Evolutionary conservation across 2,329 filamentous ascomycete genomes (phyloP), one percentile per base, ranked within the genome.

Genomic region (Talaromyces sp.): DNA sequence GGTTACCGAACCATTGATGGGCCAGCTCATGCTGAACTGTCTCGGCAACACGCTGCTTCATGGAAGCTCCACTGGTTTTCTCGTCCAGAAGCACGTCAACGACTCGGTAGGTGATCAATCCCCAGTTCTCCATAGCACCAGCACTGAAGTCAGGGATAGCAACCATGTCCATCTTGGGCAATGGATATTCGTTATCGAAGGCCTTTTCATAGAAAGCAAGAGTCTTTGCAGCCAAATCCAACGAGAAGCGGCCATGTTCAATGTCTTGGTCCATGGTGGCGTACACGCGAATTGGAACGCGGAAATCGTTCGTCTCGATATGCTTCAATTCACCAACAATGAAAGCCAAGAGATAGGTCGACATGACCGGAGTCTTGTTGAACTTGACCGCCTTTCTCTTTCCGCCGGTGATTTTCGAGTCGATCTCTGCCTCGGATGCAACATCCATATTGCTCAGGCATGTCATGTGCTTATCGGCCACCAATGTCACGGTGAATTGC

Each of bases 71-170:
- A 70, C 91, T 95, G 3, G 86, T 90, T 82, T 96, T 95, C 77
- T 97, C 92, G 69, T 98, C 93, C 64, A 96, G 86, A 62, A 98
- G 84, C 54, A 98, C 77, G 72, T 96, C 92, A 36, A 97, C 93
- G 25, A 96, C 90, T 66, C 93, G 89, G 80, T 97, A 98, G 7
- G 93, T 98, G 68, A 98, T 87, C 58, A 98, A 81, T 72, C 93
- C 93, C 93, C 93, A 98, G 76, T 98, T 98, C 82, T 98, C 93
- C 93, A 98, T 97, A 63, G 93, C 93, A 65, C 93, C 93, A 55
- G 92, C 92, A 57, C 92, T 92, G 74, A 98, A 98, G 74, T 98
- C 93, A 17, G 93, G 93, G 71, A 98, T 93, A 52, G 93, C 93
- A 68, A 96, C 88, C 89, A 96, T 95, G 77, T 96, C 92, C 90